These are phyloP conservation scores for Exophiala sp. DNA, from an alignment of 2,329 filamentous ascomycete genomes.

Conservation along the genomic window DNA sequence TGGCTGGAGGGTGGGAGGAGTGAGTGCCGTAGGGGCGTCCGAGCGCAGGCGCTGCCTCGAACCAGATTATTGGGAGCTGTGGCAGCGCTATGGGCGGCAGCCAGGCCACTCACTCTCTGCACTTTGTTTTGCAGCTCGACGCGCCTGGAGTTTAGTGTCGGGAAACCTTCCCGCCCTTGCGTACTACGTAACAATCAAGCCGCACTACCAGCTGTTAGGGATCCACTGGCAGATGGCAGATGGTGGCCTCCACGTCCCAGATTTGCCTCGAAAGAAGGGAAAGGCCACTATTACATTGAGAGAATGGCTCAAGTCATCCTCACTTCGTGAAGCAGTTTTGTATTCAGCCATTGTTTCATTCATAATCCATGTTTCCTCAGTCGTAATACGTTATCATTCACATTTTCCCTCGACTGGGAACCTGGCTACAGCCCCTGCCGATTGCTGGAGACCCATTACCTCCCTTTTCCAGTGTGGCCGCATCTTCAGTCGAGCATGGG, in stretches of 20 bases:
- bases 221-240: too few species aligned
- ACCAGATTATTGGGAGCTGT: too few species aligned
- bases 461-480: neutral
- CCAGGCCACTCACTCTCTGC: too few species aligned
- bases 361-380: neutral
- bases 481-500: constrained; percentile 11
- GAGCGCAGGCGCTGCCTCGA: constrained; percentile 2
- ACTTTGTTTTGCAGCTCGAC: too few species aligned
- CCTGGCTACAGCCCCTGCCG: neutral
- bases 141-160: neutral
- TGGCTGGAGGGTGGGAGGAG: constrained; percentile 2
- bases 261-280: too few species aligned
- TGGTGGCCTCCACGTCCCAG: too few species aligned
- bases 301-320: neutral
- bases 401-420: neutral
- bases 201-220: neutral
- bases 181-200: neutral
- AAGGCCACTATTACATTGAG: too few species aligned
- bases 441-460: neutral
- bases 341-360: neutral
- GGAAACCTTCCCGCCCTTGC: neutral
- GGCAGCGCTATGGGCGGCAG: too few species aligned
- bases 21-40: neutral
- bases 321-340: neutral
- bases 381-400: neutral